A percentile compares a stretch with the other conserved stretches of the same genome.
phyloP scores from a whole-genome alignment of 2,329 filamentous ascomycete genomes.

The Colletotrichum abscissum region DNA sequence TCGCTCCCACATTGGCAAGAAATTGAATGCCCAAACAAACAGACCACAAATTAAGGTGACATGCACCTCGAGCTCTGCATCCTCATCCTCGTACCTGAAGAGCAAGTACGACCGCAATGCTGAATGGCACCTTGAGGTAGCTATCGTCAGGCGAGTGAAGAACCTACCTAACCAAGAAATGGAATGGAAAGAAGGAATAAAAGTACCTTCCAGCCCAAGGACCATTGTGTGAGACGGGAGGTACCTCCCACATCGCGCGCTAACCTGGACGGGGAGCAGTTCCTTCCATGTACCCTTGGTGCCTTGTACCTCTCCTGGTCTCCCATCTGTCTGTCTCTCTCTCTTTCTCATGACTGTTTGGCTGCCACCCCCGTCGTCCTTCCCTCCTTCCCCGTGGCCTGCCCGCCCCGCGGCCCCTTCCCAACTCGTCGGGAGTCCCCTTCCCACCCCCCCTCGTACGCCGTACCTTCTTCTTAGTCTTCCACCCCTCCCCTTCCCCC shows the following conservation, averaged over 20 bases:
- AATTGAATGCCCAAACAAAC: neutral
- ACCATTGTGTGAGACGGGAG: neutral
- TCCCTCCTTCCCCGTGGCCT: slow-evolving; percentile 21
- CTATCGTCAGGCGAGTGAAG: neutral
- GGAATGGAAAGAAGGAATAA: neutral
- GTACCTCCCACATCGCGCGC: neutral
- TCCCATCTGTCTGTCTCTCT: neutral
- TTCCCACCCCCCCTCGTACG: neutral
- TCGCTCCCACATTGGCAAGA: neutral
- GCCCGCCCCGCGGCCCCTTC: slow-evolving; percentile 33
- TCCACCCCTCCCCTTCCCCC: neutral
- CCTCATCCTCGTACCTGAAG: neutral
- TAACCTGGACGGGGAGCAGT: neutral
- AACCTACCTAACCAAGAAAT: neutral
- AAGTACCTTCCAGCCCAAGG: neutral
- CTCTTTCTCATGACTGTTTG: neutral
- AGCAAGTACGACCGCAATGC: neutral
- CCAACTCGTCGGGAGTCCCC: slow-evolving; percentile 32
- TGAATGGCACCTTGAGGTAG: neutral
- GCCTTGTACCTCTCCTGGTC: neutral
- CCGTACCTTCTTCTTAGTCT: no score
- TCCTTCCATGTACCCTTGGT: slow-evolving; percentile 2
- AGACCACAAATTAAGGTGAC: neutral
- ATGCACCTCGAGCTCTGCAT: neutral
- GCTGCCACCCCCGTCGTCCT: neutral